Percentiles rank a stretch among this genome's conserved stretches.
Conservation (phyloP, 2,329 filamentous ascomycete species). For the Nannizzia gypsea region DNA sequence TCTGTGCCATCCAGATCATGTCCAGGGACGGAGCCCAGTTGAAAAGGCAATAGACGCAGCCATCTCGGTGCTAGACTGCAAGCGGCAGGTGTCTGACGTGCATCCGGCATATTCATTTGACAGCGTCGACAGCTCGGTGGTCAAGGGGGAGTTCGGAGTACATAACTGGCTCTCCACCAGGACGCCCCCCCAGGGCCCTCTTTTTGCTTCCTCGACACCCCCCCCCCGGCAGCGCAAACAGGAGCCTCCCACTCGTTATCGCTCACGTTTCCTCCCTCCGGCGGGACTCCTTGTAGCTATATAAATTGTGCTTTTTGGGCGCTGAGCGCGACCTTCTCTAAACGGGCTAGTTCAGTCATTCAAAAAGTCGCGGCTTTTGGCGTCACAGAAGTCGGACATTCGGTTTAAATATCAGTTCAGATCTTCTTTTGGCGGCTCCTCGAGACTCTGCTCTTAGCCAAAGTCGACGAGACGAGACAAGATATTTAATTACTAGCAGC, state of each 20-base stretch:
- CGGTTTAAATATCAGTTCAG: background rate
- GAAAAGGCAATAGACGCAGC: slow-evolving; percentile 2
- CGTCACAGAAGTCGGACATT: background rate
- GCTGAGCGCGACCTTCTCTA: background rate
- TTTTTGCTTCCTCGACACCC: background rate
- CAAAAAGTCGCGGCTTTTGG: background rate
- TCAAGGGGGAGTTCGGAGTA: background rate
- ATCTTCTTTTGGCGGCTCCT: too few species aligned
- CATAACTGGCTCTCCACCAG: background rate
- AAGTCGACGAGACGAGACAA: background rate
- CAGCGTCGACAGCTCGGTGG: background rate
- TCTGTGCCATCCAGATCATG: background rate
- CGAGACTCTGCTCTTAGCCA: background rate
- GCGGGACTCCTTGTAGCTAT: background rate
- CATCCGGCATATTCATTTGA: background rate
- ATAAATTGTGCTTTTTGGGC: background rate
- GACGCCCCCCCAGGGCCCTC: background rate
- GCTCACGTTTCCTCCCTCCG: background rate
- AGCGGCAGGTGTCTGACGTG: background rate
- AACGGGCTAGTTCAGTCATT: background rate
- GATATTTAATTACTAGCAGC: background rate
- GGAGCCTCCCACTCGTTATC: background rate
- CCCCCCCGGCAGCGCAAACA: background rate
- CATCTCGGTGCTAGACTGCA: background rate
- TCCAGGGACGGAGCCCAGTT: background rate